These are phyloP conservation scores for Colletotrichum musicola DNA, from an alignment of 2,329 filamentous ascomycete species.

Conservation along the genomic window DNA sequence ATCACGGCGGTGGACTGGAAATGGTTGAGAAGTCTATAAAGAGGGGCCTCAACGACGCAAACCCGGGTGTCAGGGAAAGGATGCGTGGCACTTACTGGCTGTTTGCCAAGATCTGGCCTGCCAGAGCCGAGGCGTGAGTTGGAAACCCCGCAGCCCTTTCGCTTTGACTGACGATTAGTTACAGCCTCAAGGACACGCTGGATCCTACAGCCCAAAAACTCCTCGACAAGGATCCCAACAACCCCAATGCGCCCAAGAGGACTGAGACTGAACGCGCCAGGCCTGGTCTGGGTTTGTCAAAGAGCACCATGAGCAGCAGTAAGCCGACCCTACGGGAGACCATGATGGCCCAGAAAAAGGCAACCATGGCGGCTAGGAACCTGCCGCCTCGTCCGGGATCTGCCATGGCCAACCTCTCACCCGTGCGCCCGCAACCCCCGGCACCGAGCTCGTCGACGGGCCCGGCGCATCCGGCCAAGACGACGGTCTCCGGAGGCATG, in stretches of 20 bases:
- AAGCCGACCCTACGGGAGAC: constrained; percentile 83
- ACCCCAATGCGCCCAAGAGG: constrained; percentile 77
- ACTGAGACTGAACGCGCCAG: constrained; percentile 62
- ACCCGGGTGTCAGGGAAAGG: constrained; percentile 88
- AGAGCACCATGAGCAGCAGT: constrained; percentile 68
- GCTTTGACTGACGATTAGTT: constrained; percentile 21
- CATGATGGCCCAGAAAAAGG: constrained; percentile 85
- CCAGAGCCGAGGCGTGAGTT: constrained; percentile 78
- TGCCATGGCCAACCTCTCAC: constrained; percentile 51
- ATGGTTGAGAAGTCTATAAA: constrained; percentile 88
- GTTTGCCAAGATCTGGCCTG: constrained; percentile 82
- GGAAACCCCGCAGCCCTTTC: neutral
- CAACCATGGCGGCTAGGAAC: constrained; percentile 61
- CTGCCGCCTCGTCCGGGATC: constrained; percentile 69
- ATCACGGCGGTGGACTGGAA: constrained; percentile 87
- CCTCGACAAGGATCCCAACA: constrained; percentile 85
- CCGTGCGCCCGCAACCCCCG: constrained; percentile 58
- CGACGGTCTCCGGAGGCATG: constrained; percentile 66
- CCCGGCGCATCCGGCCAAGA: constrained; percentile 52
- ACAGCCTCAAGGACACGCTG: constrained; percentile 81
- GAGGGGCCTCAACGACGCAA: constrained; percentile 89
- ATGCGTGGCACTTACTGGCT: constrained; percentile 90
- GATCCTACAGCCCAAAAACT: constrained; percentile 84
- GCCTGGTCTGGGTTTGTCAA: constrained; percentile 71
- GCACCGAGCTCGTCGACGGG: constrained; percentile 47